Evolutionary conservation across 352 stramenopile species (phyloP).

Genomic region (Pythium dissotocum): DNA sequence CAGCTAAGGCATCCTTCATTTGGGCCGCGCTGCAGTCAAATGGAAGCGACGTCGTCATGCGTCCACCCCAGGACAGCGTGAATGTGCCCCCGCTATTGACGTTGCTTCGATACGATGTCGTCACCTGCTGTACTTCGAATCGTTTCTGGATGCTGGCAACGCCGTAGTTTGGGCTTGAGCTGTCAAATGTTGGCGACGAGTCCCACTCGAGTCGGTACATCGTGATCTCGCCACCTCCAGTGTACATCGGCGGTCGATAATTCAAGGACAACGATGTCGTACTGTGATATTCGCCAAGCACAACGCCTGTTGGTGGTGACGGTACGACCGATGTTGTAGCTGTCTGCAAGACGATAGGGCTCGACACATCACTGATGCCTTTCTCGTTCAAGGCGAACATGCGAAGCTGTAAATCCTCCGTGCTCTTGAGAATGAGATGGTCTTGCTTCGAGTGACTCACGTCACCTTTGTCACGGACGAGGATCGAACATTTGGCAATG

Average conservation of each 20-base stretch:
- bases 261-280: slow-evolving; percentile 74
- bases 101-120: slow-evolving; percentile 61
- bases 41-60: slow-evolving; percentile 53
- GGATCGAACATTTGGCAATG: slow-evolving; percentile 34
- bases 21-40: slow-evolving; percentile 69
- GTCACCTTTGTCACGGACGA: slow-evolving; percentile 44
- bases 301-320: slow-evolving; percentile 67
- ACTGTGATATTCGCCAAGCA: slow-evolving; percentile 78
- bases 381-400: slow-evolving; percentile 63
- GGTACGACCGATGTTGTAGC: slow-evolving; percentile 65
- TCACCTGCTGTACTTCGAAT: slow-evolving; percentile 92
- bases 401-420: slow-evolving; percentile 52
- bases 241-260: slow-evolving; percentile 82
- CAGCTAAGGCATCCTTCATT: slow-evolving; percentile 78
- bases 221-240: slow-evolving; percentile 87
- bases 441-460: slow-evolving; percentile 56
- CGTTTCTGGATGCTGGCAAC: slow-evolving; percentile 84
- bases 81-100: slow-evolving; percentile 84
- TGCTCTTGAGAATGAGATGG: slow-evolving; percentile 55
- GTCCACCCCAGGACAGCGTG: slow-evolving; percentile 91
- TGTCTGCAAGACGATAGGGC: slow-evolving; percentile 37
- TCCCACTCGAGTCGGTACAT: slow-evolving; percentile 94
- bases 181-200: slow-evolving; percentile 78
- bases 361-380: slow-evolving; percentile 43
- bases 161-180: slow-evolving; percentile 79